phyloP scores from a whole-genome alignment of 495 filamentous ascomycete species.

The Talaromyces stipitatus region DNA sequence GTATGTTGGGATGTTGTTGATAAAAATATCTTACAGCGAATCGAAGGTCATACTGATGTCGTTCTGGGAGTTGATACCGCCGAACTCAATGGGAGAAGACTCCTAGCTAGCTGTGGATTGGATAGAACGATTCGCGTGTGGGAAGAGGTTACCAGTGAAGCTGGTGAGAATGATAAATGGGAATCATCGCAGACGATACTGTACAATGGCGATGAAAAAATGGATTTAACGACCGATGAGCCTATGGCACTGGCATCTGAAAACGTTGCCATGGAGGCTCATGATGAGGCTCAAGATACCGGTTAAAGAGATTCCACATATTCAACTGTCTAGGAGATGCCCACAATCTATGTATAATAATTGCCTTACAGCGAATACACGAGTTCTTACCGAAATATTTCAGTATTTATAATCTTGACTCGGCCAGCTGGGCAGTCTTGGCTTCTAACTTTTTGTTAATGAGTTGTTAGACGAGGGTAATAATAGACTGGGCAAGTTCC shows the following conservation, averaged over 20 bases:
- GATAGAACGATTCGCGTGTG: constrained; percentile 60
- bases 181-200: background rate
- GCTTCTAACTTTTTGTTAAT: too few species aligned
- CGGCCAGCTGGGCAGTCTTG: background rate
- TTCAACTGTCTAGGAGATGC: background rate
- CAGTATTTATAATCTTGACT: background rate
- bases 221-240: background rate
- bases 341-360: background rate
- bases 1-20: constrained; percentile 83
- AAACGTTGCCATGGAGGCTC: background rate
- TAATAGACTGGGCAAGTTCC: too few species aligned
- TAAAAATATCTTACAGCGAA: constrained; percentile 70
- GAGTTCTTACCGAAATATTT: background rate
- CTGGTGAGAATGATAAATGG: constrained; percentile 7
- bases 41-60: constrained; percentile 66
- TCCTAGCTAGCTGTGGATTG: constrained; percentile 55
- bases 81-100: constrained; percentile 23
- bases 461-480: too few species aligned
- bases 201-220: constrained; percentile 2
- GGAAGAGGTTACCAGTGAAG: constrained; percentile 28
- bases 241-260: background rate
- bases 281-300: background rate
- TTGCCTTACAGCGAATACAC: background rate
- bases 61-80: constrained; percentile 76
- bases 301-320: background rate